Conservation (phyloP, 306 rosid species). For the Cicer yamashitae region DNA sequence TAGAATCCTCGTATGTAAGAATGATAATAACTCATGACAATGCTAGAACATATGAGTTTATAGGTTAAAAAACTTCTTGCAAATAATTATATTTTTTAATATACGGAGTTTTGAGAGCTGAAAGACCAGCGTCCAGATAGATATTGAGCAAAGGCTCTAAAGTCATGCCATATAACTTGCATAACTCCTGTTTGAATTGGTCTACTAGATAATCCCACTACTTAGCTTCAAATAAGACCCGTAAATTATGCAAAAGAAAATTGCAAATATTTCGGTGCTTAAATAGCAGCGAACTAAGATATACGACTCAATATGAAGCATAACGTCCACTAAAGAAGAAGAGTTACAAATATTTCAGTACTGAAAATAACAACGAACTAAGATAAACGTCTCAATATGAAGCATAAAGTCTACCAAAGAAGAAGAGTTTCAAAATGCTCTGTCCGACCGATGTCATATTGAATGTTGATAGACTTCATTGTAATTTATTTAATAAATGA, state of each 20-base stretch:
- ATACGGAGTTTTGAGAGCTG: constrained; percentile 98
- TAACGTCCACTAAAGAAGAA: too few relatives aligned
- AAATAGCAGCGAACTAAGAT: constrained; percentile 30
- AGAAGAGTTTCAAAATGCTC: constrained; percentile 19
- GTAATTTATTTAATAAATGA: background rate
- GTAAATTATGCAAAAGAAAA: constrained; percentile 44
- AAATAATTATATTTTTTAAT: constrained; percentile 38
- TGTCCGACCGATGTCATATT: constrained; percentile 26
- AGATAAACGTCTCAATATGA: constrained; percentile 22
- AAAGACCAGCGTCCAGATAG: constrained; percentile 92
- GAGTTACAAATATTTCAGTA: constrained; percentile 32
- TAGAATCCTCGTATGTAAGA: too few relatives aligned
- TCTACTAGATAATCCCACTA: constrained; percentile 91
- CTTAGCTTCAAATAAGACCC: constrained; percentile 88
- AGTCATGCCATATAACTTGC: constrained; percentile 96
- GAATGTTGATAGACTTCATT: background rate
- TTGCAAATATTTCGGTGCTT: constrained; percentile 30
- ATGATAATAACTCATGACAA: constrained; percentile 9
- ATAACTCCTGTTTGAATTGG: constrained; percentile 92
- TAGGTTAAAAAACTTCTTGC: constrained; percentile 15
- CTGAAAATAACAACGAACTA: constrained; percentile 34
- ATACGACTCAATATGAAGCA: too few relatives aligned
- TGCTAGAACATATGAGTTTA: constrained; percentile 24
- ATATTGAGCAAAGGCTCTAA: constrained; percentile 89
- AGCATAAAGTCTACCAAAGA: constrained; percentile 24